Conservation (phyloP, 345 rosid genomes). For the Dipteronia sinensis region DNA sequence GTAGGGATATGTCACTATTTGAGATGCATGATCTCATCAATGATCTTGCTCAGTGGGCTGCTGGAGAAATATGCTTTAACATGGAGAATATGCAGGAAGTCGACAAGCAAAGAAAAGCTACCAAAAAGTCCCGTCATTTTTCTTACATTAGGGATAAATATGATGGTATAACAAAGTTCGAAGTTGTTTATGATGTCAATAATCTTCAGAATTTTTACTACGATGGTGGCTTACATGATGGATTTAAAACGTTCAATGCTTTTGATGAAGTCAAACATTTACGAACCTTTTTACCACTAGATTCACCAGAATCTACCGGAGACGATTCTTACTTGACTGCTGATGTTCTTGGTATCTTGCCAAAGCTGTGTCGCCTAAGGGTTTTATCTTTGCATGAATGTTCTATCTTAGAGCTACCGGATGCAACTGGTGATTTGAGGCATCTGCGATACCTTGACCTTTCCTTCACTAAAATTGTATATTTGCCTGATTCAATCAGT, state of each 20-base stretch:
- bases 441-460: slow-evolving; percentile 9
- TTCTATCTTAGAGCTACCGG: neutral
- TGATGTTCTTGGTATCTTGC: neutral
- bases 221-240: too few species aligned
- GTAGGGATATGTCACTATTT: too few species aligned
- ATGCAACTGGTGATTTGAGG: neutral
- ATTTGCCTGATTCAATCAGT: slow-evolving; percentile 8
- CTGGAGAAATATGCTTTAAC: neutral
- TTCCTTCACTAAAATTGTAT: neutral
- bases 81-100: neutral
- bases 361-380: neutral
- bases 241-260: neutral
- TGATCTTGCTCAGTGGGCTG: slow-evolving; percentile 9
- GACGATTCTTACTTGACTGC: neutral
- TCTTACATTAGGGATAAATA: too few species aligned
- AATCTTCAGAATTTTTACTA: too few species aligned
- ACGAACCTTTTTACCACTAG: neutral
- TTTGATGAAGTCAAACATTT: neutral
- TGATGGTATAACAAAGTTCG: too few species aligned
- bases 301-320: neutral
- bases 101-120: neutral
- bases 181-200: too few species aligned
- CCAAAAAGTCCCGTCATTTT: too few species aligned
- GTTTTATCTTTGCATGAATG: neutral
- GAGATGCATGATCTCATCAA: slow-evolving; percentile 16